Evolutionary conservation across 164 flowering plant species (phyloP).

Genomic region (Umbellularia californica): DNA sequence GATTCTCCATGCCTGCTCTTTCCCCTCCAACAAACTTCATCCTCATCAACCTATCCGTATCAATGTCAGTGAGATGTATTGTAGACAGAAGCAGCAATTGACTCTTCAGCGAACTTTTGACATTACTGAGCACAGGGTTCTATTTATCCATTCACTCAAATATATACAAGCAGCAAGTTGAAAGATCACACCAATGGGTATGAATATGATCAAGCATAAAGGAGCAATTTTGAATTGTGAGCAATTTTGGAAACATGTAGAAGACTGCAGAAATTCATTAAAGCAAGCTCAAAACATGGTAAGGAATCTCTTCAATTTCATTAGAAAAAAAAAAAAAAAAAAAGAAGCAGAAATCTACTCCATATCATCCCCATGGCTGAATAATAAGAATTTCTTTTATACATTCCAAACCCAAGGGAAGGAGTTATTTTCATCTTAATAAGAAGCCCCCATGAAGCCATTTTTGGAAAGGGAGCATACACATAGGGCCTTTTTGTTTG

Average conservation of each 20-base stretch:
- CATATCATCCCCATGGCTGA: neutral
- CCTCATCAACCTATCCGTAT: slow-evolving; percentile 68
- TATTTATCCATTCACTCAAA: neutral
- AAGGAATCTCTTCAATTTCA: neutral
- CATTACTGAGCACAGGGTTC: neutral
- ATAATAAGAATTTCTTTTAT: neutral
- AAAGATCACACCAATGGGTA: neutral
- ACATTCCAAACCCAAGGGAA: neutral
- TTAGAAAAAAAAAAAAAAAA: too few relatives aligned
- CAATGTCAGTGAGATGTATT: slow-evolving; percentile 4
- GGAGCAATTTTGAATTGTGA: neutral
- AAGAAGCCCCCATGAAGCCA: neutral
- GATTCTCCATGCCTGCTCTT: slow-evolving; percentile 45
- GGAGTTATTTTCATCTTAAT: neutral
- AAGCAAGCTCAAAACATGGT: neutral
- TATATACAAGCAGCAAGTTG: neutral
- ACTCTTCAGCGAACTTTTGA: neutral
- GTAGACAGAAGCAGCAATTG: too few relatives aligned
- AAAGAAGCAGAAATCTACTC: neutral
- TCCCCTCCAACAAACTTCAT: slow-evolving; percentile 50
- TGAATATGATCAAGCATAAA: too few relatives aligned
- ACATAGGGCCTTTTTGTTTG: too few relatives aligned
- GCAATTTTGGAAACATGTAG: neutral
- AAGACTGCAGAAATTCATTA: neutral
- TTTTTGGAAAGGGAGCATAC: neutral